Evolutionary conservation across 1,139 yeast genomes (phyloP).

Genomic region (Protomyces macrosporus): DNA sequence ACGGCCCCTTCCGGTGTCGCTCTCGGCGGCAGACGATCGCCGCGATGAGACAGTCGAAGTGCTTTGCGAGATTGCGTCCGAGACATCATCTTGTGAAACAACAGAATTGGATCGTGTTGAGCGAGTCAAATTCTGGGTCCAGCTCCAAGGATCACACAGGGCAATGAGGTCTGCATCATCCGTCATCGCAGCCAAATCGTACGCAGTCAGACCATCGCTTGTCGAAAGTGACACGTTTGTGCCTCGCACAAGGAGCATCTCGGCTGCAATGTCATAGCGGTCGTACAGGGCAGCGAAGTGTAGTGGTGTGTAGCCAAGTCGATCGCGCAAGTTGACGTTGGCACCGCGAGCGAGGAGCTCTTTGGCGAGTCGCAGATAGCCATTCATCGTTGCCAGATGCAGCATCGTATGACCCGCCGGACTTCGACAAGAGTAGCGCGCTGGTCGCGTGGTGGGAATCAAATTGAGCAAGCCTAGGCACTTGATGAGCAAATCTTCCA

Average conservation of each 20-base stretch:
- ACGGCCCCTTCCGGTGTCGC: not conserved
- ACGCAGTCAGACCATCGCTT: constrained; percentile 12
- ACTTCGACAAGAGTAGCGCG: constrained; percentile 78
- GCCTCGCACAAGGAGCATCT: not conserved
- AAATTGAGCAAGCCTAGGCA: constrained; percentile 60
- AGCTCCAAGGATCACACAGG: constrained; percentile 10
- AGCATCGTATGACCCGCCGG: constrained; percentile 78
- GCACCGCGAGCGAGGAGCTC: constrained; percentile 75
- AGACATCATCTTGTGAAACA: not conserved
- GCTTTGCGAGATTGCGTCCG: not conserved
- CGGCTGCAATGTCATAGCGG: constrained; percentile 54
- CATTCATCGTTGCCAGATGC: constrained; percentile 74
- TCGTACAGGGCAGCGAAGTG: constrained; percentile 81
- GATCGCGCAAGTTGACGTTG: constrained; percentile 66
- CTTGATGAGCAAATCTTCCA: constrained; percentile 47
- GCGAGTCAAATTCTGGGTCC: not conserved
- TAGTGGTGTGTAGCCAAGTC: constrained; percentile 77
- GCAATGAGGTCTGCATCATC: constrained; percentile 1
- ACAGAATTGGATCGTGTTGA: constrained; percentile 3
- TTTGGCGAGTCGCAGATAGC: constrained; percentile 57
- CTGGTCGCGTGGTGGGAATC: constrained; percentile 51
- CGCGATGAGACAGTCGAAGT: not conserved
- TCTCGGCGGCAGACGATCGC: not conserved
- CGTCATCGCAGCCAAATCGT: constrained; percentile 14
- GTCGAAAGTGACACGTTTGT: constrained; percentile 2